Evolutionary conservation across 202 grass and related monocot species (phyloP).

Genomic region (Schoenoplectus tabernaemontani): DNA sequence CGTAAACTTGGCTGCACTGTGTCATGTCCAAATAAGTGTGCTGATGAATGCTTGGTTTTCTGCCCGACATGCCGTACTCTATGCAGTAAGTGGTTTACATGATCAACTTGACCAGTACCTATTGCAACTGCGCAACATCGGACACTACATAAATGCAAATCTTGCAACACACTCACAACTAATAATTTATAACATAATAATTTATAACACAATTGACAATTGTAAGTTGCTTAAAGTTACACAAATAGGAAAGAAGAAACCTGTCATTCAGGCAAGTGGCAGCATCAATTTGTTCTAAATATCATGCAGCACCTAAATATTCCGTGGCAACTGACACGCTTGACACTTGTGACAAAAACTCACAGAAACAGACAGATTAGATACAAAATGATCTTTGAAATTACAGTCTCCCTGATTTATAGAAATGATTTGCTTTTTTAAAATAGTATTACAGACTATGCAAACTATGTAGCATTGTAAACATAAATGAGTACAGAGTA

Average conservation of each 20-base stretch:
- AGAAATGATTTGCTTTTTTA: background rate
- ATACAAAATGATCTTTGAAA: background rate
- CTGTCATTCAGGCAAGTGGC: too few relatives aligned
- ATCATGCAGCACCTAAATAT: background rate
- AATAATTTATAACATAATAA: too few relatives aligned
- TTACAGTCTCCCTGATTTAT: background rate
- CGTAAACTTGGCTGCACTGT: background rate
- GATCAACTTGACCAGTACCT: background rate
- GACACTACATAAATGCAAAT: background rate
- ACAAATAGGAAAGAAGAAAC: background rate
- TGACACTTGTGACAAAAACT: background rate
- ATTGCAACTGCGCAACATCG: background rate
- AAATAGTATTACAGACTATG: too few relatives aligned
- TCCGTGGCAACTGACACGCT: too few relatives aligned
- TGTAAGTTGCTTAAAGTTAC: background rate
- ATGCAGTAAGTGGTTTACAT: constrained; percentile 12
- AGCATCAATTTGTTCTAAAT: background rate
- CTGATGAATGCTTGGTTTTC: constrained; percentile 13
- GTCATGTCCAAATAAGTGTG: background rate
- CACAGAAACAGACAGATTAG: background rate
- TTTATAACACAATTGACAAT: too few relatives aligned
- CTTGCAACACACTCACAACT: too few relatives aligned
- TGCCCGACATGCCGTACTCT: background rate
- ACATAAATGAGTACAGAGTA: too few relatives aligned
- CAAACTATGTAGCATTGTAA: too few relatives aligned